Percentiles rank a stretch among this genome's conserved stretches.
Conservation (phyloP, 2,329 filamentous ascomycete genomes). For the Cytospora paraplurivora region DNA sequence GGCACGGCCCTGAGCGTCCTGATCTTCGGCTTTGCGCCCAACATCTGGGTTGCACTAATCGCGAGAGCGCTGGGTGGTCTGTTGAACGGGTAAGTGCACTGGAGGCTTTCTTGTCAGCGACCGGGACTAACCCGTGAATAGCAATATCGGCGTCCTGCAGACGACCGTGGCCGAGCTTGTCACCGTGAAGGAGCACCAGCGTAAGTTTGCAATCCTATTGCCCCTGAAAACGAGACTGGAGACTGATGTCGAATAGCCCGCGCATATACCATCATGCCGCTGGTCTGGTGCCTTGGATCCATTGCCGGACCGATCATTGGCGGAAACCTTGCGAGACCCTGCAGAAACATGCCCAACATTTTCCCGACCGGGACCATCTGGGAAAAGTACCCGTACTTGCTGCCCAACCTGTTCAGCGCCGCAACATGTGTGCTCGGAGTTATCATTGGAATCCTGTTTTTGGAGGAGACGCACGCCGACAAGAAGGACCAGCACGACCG, state of each 20-base stretch:
- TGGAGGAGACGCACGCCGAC: constrained; percentile 90
- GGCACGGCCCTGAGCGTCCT: constrained; percentile 93
- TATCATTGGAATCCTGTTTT: constrained; percentile 76
- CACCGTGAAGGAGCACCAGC: constrained; percentile 89
- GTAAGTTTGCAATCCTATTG: constrained; percentile 50
- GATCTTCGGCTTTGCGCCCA: constrained; percentile 87
- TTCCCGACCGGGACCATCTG: constrained; percentile 78
- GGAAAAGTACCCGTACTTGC: constrained; percentile 83
- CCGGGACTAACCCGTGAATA: constrained; percentile 39
- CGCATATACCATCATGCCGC: constrained; percentile 96
- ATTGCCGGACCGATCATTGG: constrained; percentile 92
- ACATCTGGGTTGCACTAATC: constrained; percentile 77
- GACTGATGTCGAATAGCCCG: constrained; percentile 57
- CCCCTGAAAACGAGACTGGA: constrained; percentile 19
- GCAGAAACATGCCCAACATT: constrained; percentile 73
- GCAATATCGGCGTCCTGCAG: constrained; percentile 92
- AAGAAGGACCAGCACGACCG: constrained; percentile 76
- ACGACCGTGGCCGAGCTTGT: constrained; percentile 95
- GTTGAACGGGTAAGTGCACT: constrained; percentile 77
- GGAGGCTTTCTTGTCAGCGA: constrained; percentile 6
- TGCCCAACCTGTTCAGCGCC: constrained; percentile 90
- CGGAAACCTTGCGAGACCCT: constrained; percentile 85
- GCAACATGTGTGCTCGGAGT: constrained; percentile 76
- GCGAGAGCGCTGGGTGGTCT: constrained; percentile 88
- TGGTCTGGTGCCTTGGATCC: constrained; percentile 96